Percentiles rank a stretch among this genome's conserved stretches.
Conservation (phyloP, 208 protist genomes). For the Trypanosoma cruzi region DNA sequence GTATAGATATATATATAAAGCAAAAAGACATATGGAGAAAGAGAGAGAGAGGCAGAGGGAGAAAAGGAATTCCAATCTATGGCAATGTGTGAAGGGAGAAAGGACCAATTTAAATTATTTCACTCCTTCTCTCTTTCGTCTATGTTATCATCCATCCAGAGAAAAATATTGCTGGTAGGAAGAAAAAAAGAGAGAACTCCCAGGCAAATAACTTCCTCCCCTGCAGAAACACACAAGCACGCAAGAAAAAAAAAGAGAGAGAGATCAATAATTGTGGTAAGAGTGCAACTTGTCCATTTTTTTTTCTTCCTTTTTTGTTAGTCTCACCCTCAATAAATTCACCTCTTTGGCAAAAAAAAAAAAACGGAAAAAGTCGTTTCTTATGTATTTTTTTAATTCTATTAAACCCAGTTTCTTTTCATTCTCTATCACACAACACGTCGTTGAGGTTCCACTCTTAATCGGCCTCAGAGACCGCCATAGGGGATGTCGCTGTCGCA, state of each 20-base stretch:
- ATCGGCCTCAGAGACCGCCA: background rate
- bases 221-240: too few species aligned
- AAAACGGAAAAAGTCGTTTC: too few species aligned
- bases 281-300: background rate
- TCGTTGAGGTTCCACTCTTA: background rate
- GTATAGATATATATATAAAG: too few species aligned
- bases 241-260: background rate
- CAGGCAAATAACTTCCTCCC: background rate
- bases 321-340: background rate
- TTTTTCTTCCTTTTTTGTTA: too few species aligned
- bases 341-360: background rate
- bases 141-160: background rate
- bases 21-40: constrained; percentile 10
- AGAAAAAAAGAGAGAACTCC: background rate
- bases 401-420: background rate
- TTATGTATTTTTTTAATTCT: too few species aligned
- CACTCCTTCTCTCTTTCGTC: background rate
- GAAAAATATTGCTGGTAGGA: background rate
- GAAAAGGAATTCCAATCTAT: background rate
- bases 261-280: background rate
- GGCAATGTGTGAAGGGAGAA: background rate
- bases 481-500: background rate
- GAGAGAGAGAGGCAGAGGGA: constrained; percentile 11
- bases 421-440: background rate
- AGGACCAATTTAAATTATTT: background rate